phyloP scores from a whole-genome alignment of 192 early-diverging fungal genomes.

The Gryganskiella cystojenkinii region DNA sequence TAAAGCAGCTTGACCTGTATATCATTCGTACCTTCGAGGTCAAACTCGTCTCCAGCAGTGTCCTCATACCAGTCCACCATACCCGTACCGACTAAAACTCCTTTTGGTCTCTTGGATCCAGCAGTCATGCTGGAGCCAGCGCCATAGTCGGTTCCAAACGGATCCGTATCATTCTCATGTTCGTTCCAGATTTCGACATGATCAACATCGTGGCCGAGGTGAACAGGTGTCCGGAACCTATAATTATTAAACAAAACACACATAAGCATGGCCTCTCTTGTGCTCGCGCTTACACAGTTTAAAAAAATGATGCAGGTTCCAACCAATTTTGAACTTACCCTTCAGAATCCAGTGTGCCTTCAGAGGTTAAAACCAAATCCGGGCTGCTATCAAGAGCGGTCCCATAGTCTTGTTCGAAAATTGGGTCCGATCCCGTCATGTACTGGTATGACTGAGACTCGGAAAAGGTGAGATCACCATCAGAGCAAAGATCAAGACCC shows the following conservation, averaged over 20 bases:
- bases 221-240: conserved; percentile 29
- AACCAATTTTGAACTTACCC: conserved; percentile 1
- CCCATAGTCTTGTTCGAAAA: conserved; percentile 19
- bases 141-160: conserved; percentile 1
- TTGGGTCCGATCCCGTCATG: conserved; percentile 1
- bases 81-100: neutral
- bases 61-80: conserved; percentile 9
- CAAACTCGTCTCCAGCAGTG: conserved; percentile 11
- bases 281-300: no score
- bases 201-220: conserved; percentile 7
- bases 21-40: conserved; percentile 16
- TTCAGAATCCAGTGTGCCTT: conserved; percentile 36
- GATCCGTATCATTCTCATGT: neutral
- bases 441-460: conserved; percentile 9
- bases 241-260: neutral
- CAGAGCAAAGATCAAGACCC: conserved; percentile 12
- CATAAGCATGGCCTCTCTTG: no score
- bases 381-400: neutral
- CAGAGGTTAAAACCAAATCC: conserved; percentile 21
- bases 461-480: conserved; percentile 16
- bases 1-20: no score
- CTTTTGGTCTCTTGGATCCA: neutral
- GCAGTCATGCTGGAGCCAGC: neutral
- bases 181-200: conserved; percentile 8
- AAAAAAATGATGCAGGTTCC: neutral